phyloP scores from a whole-genome alignment of 768 basidiomycete genomes.

The Boletus patriciae region DNA sequence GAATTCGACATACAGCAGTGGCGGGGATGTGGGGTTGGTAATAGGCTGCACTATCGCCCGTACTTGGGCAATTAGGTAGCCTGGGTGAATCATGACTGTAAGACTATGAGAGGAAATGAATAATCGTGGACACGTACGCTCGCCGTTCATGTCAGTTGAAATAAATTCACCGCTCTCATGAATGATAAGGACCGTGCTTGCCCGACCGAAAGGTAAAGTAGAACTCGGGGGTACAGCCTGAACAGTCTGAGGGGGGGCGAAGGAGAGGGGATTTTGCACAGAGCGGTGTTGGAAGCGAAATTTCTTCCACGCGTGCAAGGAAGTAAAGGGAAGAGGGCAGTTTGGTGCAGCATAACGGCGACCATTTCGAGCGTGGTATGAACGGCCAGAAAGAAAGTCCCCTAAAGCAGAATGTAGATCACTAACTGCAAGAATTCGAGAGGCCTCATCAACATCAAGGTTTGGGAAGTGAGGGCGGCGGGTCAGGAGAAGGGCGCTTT shows the following conservation, averaged over 20 bases:
- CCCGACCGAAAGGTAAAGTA: constrained; percentile 1
- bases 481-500: too few species aligned
- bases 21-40: too few species aligned
- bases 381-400: not conserved
- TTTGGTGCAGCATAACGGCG: not conserved
- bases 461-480: not conserved
- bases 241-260: constrained; percentile 8
- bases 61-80: too few species aligned
- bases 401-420: constrained; percentile 8
- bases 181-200: constrained; percentile 2
- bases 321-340: constrained; percentile 1
- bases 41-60: too few species aligned
- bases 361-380: too few species aligned
- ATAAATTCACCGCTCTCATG: constrained; percentile 9
- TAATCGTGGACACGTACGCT: too few species aligned
- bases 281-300: constrained; percentile 9
- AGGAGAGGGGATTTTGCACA: not conserved
- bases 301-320: constrained; percentile 2
- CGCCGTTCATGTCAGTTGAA: not conserved
- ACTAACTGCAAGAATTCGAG: too few species aligned
- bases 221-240: constrained; percentile 5
- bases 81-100: too few species aligned
- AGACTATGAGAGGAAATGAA: too few species aligned
- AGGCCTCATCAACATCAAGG: not conserved
- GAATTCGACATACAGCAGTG: not conserved